These are phyloP conservation scores for Ceratobasidium sp. DNA, from an alignment of 1,284 basidiomycete species.

Conservation along the genomic window DNA sequence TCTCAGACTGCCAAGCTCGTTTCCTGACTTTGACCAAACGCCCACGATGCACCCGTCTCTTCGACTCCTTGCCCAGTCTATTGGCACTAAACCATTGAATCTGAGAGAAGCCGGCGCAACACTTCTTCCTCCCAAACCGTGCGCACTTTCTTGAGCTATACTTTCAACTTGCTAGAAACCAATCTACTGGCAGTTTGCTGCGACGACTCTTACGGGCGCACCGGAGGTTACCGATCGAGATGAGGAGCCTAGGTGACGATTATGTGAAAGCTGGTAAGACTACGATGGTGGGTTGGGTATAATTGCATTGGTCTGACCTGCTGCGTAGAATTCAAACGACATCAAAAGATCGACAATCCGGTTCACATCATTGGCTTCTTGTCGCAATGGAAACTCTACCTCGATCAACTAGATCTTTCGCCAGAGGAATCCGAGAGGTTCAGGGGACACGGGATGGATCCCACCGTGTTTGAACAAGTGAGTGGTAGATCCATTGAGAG, in stretches of 20 bases:
- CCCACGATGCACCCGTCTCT: constrained; percentile 63
- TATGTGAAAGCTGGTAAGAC: constrained; percentile 85
- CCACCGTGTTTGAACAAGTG: constrained; percentile 84
- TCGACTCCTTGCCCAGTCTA: constrained; percentile 71
- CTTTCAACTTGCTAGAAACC: constrained; percentile 35
- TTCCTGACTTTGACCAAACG: not conserved
- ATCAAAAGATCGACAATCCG: constrained; percentile 83
- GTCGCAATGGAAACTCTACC: constrained; percentile 91
- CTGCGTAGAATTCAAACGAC: constrained; percentile 81
- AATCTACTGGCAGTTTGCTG: constrained; percentile 70
- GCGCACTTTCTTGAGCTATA: constrained; percentile 53
- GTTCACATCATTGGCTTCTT: constrained; percentile 92
- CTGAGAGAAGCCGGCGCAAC: constrained; percentile 74
- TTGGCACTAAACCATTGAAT: constrained; percentile 71
- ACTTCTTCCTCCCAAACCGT: constrained; percentile 87
- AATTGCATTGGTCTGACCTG: not conserved
- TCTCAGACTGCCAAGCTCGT: not conserved
- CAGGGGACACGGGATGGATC: constrained; percentile 78
- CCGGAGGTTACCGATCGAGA: constrained; percentile 77
- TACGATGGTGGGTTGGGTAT: not conserved
- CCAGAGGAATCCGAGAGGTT: constrained; percentile 63
- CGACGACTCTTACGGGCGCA: constrained; percentile 85
- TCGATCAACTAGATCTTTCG: constrained; percentile 73
- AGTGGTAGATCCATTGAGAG: constrained; percentile 46
- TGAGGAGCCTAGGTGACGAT: constrained; percentile 87